Base-by-base conservation (phyloP, 2,329 filamentous ascomycete genomes). In the Pseudopyricularia cyperi region DNA sequence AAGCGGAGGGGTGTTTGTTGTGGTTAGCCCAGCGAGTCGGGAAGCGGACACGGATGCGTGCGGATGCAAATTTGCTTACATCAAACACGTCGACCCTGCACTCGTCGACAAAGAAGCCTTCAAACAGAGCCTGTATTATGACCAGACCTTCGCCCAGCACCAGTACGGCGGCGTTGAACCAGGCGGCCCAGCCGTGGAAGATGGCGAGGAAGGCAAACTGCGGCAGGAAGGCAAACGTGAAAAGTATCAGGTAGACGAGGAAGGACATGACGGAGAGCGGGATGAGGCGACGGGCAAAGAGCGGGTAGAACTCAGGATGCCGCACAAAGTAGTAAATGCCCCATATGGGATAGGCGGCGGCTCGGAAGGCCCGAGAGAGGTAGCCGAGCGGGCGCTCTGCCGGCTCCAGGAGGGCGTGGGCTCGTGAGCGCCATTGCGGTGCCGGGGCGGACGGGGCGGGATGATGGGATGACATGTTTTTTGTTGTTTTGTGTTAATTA, bases 151-250 rank as follows among this genome's bases (percentile, higher is more conserved):
- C 84, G 46, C 88, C 87, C n/a, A 98, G 74, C 0, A 95, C 87
- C 47, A 97, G 73, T 56, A 97, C 83, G 0, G 87, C 82, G 3
- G 86, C 89, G 60, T 89, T 96, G 53, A 95, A 69, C 87, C 89
- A 95, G n/a, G 93, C 93, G 30, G 83, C 83, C 54, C 81, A 77
- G 22, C 86, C 86, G 60, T 97, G 90, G 65, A 96, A 97, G 58
- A 97, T 79, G 15, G 86, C 83, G 22, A 98, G 77, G 61, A 98
- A 87, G 1, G 87, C 87, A 52, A 89, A 89, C 64, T 97, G 88
- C 0, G 91, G 91, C 3, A 96, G 69, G 59, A 95, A 97, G 1
- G 88, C 75, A 66, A 93, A 94, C 12, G 88, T 74, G 66, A 97
- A 97, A 19, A 97, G 79, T 19, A 94, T 73, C n/a, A 83, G 71